Conservation (phyloP, 345 rosid genomes). For the Populus ilicifolia region DNA sequence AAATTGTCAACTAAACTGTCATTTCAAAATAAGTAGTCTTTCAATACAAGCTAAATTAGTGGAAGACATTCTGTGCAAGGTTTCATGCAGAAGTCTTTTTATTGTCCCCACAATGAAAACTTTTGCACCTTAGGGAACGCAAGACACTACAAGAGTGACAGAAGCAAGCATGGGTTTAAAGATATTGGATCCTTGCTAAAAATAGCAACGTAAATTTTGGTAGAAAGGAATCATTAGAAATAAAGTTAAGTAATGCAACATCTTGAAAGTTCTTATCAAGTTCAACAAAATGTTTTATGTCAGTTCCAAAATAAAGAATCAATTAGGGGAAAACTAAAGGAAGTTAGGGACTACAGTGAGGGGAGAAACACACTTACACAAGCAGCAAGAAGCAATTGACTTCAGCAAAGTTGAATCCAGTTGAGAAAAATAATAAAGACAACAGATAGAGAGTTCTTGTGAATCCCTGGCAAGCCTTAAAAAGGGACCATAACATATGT, state of each 20-base stretch:
- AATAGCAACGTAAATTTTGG: not conserved
- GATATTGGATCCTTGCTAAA: not conserved
- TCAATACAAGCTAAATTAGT: not conserved
- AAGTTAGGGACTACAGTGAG: not conserved
- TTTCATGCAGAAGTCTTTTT: not conserved
- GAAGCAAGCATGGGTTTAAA: not conserved
- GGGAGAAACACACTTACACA: conserved; percentile 42
- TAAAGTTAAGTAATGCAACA: not conserved
- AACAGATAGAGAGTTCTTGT: conserved; percentile 60
- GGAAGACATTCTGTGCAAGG: not conserved
- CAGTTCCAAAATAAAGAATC: not conserved
- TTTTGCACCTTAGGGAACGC: not conserved
- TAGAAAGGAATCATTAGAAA: not conserved
- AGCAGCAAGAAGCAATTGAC: conserved; percentile 62
- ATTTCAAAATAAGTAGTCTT: not conserved
- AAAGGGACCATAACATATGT: conserved; percentile 62
- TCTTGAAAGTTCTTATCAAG: not conserved
- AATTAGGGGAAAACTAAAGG: not conserved
- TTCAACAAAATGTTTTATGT: not conserved
- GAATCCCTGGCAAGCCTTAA: conserved; percentile 52
- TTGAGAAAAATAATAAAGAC: conserved; percentile 64
- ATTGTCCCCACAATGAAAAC: not conserved
- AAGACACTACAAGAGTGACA: not conserved
- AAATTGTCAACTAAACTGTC: not conserved
- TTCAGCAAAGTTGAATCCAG: conserved; percentile 48